Evolutionary conservation across 192 early-diverging fungal species (phyloP).

Genomic region (Dissophora ornata): DNA sequence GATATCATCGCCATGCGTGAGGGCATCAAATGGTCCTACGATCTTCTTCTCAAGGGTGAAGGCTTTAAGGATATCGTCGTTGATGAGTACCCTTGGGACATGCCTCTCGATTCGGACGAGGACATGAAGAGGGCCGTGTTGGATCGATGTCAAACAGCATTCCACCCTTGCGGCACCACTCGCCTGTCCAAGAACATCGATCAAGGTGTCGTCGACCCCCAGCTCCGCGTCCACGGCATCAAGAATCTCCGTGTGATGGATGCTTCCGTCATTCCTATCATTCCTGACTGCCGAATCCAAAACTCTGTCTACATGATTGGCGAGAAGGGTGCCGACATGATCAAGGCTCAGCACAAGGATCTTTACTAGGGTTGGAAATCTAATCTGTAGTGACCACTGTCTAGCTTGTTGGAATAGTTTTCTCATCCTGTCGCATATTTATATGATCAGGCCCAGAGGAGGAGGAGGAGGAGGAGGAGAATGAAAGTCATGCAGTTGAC

Average conservation of each 20-base stretch:
- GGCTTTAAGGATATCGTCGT: constrained; percentile 39
- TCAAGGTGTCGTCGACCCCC: constrained; percentile 39
- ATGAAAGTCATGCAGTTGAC: not conserved
- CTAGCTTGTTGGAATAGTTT: too few species aligned
- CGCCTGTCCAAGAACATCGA: constrained; percentile 33
- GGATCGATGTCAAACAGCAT: constrained; percentile 36
- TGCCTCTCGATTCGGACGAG: constrained; percentile 31
- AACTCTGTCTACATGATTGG: constrained; percentile 25
- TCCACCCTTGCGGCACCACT: constrained; percentile 17
- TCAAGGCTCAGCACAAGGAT: constrained; percentile 29
- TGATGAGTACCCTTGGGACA: constrained; percentile 31
- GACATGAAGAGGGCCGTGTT: constrained; percentile 30
- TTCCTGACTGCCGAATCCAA: constrained; percentile 15
- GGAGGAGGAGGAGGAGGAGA: too few species aligned
- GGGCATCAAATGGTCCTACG: constrained; percentile 33
- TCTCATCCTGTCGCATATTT: constrained; percentile 37
- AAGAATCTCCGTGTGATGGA: constrained; percentile 40
- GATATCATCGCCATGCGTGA: constrained; percentile 46
- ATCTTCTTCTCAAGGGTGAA: constrained; percentile 31
- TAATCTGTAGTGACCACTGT: too few species aligned
- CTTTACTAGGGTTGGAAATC: constrained; percentile 7
- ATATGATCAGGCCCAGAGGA: constrained; percentile 21
- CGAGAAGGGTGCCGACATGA: constrained; percentile 50
- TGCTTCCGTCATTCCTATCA: constrained; percentile 41
- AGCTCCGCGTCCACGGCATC: constrained; percentile 32